A percentile compares a stretch with the other conserved stretches of the same genome.
These are phyloP conservation scores for Fennellomyces sp. DNA, from an alignment of 371 early-diverging fungal genomes.

Conservation along the genomic window DNA sequence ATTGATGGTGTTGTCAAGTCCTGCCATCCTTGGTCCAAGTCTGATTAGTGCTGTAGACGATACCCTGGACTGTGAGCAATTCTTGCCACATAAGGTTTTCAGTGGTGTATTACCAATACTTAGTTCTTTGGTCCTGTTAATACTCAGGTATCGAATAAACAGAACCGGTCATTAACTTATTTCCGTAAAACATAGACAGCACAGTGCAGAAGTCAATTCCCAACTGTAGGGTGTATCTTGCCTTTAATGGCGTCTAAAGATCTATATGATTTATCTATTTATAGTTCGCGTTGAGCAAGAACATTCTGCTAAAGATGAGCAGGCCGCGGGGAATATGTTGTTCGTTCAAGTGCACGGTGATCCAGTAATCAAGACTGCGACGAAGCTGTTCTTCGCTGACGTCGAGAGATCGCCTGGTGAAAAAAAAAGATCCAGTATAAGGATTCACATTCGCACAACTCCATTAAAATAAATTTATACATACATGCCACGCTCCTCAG, in stretches of 20 bases:
- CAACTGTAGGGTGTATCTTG: too few relatives aligned
- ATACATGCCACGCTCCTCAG: slow-evolving; percentile 71
- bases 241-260: too few relatives aligned
- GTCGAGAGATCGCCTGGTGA: slow-evolving; percentile 45
- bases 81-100: background rate
- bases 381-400: slow-evolving; percentile 51
- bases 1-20: slow-evolving; percentile 1
- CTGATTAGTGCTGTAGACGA: background rate
- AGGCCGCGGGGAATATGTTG: slow-evolving; percentile 48
- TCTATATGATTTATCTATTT: slow-evolving; percentile 14
- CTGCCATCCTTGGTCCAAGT: background rate
- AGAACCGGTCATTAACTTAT: too few relatives aligned
- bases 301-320: slow-evolving; percentile 65
- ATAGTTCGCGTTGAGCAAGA: slow-evolving; percentile 60
- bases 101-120: background rate
- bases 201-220: too few relatives aligned
- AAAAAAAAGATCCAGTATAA: background rate
- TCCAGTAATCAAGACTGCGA: slow-evolving; percentile 60
- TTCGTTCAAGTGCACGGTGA: slow-evolving; percentile 41
- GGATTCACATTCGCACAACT: background rate
- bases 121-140: background rate
- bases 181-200: too few relatives aligned
- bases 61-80: background rate
- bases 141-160: background rate
- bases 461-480: background rate